Evolutionary conservation across 129 eudicot species (phyloP).

Genomic region (Mikania micrantha): DNA sequence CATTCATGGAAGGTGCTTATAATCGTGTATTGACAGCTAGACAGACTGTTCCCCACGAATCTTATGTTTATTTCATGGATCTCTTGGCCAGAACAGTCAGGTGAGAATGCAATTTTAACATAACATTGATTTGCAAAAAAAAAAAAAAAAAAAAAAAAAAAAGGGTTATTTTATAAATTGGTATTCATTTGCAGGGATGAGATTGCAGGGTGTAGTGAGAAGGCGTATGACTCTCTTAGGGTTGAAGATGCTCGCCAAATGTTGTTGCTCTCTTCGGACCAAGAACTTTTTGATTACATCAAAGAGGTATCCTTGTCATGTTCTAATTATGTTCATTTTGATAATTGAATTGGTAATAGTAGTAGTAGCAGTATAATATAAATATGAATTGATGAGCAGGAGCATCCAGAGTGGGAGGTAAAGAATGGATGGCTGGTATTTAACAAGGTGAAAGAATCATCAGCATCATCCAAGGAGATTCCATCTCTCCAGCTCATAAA

Average conservation of each 20-base stretch:
- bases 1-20: slow-evolving; percentile 94
- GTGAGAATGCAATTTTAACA: slow-evolving; percentile 17
- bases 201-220: slow-evolving; percentile 98
- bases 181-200: slow-evolving; percentile 62
- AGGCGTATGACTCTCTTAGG: slow-evolving; percentile 87
- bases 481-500: slow-evolving; percentile 88
- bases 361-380: not conserved
- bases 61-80: slow-evolving; percentile 87
- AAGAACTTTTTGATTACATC: slow-evolving; percentile 65
- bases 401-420: slow-evolving; percentile 94
- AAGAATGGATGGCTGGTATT: slow-evolving; percentile 60
- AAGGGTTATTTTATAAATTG: not conserved
- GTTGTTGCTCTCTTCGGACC: slow-evolving; percentile 65
- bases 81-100: slow-evolving; percentile 86
- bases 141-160: too few relatives aligned
- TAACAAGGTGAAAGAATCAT: slow-evolving; percentile 72
- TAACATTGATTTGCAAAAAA: not conserved
- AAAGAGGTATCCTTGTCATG: slow-evolving; percentile 49
- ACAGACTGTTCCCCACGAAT: slow-evolving; percentile 89
- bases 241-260: slow-evolving; percentile 68
- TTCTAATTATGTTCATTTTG: too few relatives aligned
- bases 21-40: slow-evolving; percentile 93
- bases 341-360: too few relatives aligned
- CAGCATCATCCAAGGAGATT: slow-evolving; percentile 81
- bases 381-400: slow-evolving; percentile 41